Evolutionary conservation across 192 early-diverging fungal genomes (phyloP).

Genomic region (Coemansia guatemalensis): DNA sequence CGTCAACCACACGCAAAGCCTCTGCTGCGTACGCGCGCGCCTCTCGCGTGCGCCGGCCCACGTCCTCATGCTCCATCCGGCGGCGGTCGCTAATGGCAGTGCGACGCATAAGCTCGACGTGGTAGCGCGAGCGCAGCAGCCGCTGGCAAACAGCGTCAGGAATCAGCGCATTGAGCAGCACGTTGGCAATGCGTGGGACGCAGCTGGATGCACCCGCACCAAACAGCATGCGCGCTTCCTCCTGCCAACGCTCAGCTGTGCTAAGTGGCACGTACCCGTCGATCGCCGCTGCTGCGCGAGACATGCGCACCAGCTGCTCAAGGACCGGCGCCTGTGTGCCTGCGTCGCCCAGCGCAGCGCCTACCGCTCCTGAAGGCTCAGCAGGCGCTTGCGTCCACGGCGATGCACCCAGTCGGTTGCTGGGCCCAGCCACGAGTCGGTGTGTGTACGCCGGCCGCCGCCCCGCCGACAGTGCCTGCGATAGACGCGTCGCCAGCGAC

Average conservation of each 20-base stretch:
- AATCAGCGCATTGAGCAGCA: slow-evolving; percentile 67
- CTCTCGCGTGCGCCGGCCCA: slow-evolving; percentile 55
- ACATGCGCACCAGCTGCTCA: slow-evolving; percentile 38
- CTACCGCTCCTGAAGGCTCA: slow-evolving; percentile 5
- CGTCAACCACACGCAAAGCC: slow-evolving; percentile 20
- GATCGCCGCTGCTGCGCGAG: slow-evolving; percentile 50
- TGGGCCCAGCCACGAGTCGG: slow-evolving; percentile 22
- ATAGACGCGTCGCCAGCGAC: slow-evolving; percentile 35
- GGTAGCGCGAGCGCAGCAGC: slow-evolving; percentile 41
- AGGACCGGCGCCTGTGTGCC: slow-evolving; percentile 21
- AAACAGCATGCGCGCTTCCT: slow-evolving; percentile 83
- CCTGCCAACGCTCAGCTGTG: slow-evolving; percentile 80
- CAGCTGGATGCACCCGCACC: slow-evolving; percentile 62
- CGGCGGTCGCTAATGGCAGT: slow-evolving; percentile 36
- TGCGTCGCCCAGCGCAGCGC: slow-evolving; percentile 18
- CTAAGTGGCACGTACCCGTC: slow-evolving; percentile 69
- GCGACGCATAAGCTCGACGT: slow-evolving; percentile 42
- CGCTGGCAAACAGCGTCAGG: slow-evolving; percentile 72
- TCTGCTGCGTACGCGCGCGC: slow-evolving; percentile 47
- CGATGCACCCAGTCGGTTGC: slow-evolving; percentile 14
- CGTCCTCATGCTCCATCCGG: slow-evolving; percentile 52
- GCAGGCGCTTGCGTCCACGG: slow-evolving; percentile 12
- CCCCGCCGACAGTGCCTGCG: slow-evolving; percentile 28
- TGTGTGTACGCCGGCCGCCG: slow-evolving; percentile 41
- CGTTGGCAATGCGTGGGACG: slow-evolving; percentile 59